A percentile compares a stretch with the other conserved stretches of the same genome.
phyloP scores from a whole-genome alignment of 2,329 filamentous ascomycete genomes.

The Fusarium sp. region DNA sequence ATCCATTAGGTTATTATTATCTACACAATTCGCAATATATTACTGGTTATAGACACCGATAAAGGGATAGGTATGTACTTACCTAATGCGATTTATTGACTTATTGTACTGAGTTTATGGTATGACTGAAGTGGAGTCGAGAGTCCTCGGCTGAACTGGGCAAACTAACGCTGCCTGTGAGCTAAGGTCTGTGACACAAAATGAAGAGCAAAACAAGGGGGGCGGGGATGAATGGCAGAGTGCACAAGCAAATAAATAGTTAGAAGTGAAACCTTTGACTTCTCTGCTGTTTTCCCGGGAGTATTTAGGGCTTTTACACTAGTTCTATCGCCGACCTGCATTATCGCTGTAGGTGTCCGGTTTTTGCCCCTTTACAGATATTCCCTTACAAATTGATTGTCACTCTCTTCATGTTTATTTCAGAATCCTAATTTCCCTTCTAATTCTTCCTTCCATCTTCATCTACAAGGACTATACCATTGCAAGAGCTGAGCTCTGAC shows the following conservation, averaged over 20 bases:
- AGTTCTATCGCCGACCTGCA: neutral
- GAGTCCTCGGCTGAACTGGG: neutral
- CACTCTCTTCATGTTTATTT: neutral
- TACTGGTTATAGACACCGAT: neutral
- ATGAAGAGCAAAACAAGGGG: neutral
- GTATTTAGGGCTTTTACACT: neutral
- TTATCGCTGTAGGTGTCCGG: neutral
- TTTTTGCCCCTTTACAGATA: neutral
- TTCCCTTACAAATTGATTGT: neutral
- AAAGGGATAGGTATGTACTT: neutral
- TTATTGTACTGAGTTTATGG: neutral
- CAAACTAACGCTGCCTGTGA: neutral
- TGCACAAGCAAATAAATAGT: neutral
- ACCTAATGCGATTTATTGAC: neutral
- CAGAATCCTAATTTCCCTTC: neutral
- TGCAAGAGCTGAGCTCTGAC: too few relatives aligned
- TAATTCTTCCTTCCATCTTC: neutral
- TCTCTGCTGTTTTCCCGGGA: neutral
- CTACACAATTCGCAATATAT: neutral
- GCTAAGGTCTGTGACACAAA: neutral
- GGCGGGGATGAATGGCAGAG: neutral
- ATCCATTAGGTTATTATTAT: neutral
- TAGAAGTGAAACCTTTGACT: neutral
- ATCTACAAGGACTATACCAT: too few relatives aligned
- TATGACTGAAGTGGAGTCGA: neutral